Conservation (phyloP, 306 rosid genomes). For the Malus orientalis region DNA sequence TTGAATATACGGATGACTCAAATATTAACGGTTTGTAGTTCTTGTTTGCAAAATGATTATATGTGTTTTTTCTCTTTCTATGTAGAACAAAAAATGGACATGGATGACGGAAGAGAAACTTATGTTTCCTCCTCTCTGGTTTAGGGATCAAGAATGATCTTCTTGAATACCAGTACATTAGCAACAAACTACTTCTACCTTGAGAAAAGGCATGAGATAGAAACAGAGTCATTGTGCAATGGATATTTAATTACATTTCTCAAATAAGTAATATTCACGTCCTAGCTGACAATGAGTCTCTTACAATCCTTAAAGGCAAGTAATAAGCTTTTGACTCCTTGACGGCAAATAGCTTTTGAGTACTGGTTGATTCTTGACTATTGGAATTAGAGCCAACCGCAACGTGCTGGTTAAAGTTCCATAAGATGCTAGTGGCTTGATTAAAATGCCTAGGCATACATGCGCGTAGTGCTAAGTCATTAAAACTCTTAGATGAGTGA, state of each 20-base stretch:
- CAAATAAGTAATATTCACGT: neutral
- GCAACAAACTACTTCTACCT: neutral
- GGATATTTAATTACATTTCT: neutral
- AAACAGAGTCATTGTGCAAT: neutral
- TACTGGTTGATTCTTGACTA: neutral
- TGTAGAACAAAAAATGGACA: neutral
- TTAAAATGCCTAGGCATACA: too few relatives aligned
- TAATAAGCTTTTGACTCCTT: neutral
- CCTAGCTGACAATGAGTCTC: neutral
- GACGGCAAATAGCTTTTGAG: neutral
- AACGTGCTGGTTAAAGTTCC: neutral
- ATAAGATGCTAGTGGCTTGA: too few relatives aligned
- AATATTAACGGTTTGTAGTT: slow-evolving; percentile 49
- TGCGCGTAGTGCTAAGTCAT: too few relatives aligned
- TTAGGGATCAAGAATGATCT: neutral
- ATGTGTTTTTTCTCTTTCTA: neutral
- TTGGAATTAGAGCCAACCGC: neutral
- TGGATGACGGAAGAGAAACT: neutral
- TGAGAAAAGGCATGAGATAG: neutral
- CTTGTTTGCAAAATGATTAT: neutral
- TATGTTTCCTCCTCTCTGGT: neutral
- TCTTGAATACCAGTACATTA: neutral
- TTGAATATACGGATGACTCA: slow-evolving; percentile 36
- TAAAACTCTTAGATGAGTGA: too few relatives aligned
- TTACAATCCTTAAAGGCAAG: neutral